These are phyloP conservation scores for Aspergillus sp. DNA, from an alignment of 2,329 filamentous ascomycete genomes.

Conservation along the genomic window DNA sequence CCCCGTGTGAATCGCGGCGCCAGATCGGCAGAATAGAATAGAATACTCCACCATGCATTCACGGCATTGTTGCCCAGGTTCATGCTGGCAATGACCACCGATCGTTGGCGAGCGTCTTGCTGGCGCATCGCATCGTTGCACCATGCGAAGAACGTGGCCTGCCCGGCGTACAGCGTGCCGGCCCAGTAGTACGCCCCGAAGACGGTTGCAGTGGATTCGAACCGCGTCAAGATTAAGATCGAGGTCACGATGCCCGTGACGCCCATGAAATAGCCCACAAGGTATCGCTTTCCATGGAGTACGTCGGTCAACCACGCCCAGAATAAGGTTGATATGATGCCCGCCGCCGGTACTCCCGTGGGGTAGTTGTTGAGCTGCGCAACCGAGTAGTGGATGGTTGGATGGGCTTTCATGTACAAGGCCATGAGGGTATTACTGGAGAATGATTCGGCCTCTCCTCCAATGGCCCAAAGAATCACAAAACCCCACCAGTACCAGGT, in stretches of 20 bases:
- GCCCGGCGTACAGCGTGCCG: conserved; percentile 61
- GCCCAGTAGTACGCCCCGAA: conserved; percentile 65
- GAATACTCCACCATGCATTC: conserved; percentile 65
- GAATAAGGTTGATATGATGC: conserved; percentile 52
- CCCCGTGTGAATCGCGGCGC: conserved; percentile 58
- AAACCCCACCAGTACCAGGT: conserved; percentile 33
- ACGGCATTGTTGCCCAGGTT: conserved; percentile 60
- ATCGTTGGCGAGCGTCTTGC: conserved; percentile 55
- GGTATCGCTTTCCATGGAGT: conserved; percentile 51
- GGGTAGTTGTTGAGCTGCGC: conserved; percentile 48
- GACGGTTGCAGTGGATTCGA: conserved; percentile 45
- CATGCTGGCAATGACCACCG: conserved; percentile 64
- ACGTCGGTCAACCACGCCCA: conserved; percentile 61
- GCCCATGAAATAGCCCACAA: conserved; percentile 60
- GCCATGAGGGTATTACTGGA: conserved; percentile 53
- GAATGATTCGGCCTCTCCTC: conserved; percentile 64
- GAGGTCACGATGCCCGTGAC: conserved; percentile 56
- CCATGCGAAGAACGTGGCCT: conserved; percentile 69
- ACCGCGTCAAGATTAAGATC: conserved; percentile 51
- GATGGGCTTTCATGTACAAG: conserved; percentile 44
- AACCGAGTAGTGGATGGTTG: conserved; percentile 39
- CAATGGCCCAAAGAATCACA: conserved; percentile 47
- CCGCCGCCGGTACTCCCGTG: conserved; percentile 46
- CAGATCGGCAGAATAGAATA: conserved; percentile 61
- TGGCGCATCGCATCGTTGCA: conserved; percentile 61